Evolutionary conservation across 1,284 basidiomycete genomes (phyloP).

Genomic region (Lentinula novae-zelandiae): DNA sequence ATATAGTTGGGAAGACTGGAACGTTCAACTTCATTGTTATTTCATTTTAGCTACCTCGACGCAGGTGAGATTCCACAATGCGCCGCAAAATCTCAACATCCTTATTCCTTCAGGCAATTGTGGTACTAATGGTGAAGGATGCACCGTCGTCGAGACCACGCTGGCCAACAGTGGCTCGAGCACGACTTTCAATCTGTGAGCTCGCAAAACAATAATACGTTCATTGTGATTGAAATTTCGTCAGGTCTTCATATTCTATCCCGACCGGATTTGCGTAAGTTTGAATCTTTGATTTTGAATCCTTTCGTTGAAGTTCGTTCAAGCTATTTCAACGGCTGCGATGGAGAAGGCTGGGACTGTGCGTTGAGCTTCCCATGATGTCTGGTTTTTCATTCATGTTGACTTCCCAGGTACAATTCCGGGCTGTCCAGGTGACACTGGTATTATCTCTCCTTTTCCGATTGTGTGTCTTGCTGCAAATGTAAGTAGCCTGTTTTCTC

Average conservation of each 20-base stretch:
- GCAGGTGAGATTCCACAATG: not conserved
- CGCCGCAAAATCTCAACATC: no score
- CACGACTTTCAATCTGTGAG: constrained; percentile 33
- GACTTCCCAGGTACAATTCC: not conserved
- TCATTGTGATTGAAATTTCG: not conserved
- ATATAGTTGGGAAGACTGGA: no score
- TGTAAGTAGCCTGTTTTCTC: not conserved
- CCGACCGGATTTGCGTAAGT: not conserved
- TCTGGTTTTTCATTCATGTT: not conserved
- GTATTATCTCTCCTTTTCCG: not conserved
- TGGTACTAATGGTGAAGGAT: constrained; percentile 36
- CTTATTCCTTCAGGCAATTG: constrained; percentile 24
- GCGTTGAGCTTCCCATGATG: constrained; percentile 10
- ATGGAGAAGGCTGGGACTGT: constrained; percentile 35
- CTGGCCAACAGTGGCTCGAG: constrained; percentile 35
- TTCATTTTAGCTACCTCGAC: not conserved
- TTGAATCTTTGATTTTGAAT: constrained; percentile 20
- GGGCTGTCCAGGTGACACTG: not conserved
- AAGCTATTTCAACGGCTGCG: constrained; percentile 36
- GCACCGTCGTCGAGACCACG: constrained; percentile 21
- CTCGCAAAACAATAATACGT: not conserved
- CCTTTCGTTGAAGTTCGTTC: not conserved
- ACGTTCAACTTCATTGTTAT: not conserved
- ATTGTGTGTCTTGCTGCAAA: not conserved
- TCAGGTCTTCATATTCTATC: not conserved